phyloP scores from a whole-genome alignment of 371 early-diverging fungal genomes.

The Enterocytospora artemiae region DNA sequence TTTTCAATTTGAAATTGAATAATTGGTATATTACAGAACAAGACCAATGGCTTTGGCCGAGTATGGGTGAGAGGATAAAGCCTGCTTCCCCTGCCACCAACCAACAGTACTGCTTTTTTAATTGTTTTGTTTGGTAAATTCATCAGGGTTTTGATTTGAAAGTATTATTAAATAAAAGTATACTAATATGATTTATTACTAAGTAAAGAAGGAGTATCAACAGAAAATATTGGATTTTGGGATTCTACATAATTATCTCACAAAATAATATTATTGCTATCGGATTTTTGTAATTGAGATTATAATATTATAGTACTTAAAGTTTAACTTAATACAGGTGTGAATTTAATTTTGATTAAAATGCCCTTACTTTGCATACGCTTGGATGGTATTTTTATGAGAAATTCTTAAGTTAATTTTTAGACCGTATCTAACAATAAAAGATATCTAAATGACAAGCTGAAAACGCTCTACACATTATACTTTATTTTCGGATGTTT shows the following conservation, averaged over 20 bases:
- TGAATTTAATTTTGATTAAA: too few relatives aligned
- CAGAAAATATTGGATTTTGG: neutral
- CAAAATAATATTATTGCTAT: neutral
- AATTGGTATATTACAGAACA: slow-evolving; percentile 95
- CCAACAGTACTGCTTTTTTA: slow-evolving; percentile 82
- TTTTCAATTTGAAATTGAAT: slow-evolving; percentile 94
- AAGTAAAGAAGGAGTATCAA: too few relatives aligned
- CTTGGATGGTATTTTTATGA: too few relatives aligned
- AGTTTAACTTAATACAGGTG: too few relatives aligned
- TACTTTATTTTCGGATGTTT: too few relatives aligned
- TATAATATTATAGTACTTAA: too few relatives aligned
- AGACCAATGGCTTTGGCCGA: slow-evolving; percentile 91
- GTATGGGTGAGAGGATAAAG: slow-evolving; percentile 91
- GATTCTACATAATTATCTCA: neutral
- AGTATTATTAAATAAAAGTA: neutral
- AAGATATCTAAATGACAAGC: too few relatives aligned
- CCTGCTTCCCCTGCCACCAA: slow-evolving; percentile 95
- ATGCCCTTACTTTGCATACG: too few relatives aligned
- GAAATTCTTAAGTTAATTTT: too few relatives aligned
- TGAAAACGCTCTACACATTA: too few relatives aligned
- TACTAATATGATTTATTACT: neutral
- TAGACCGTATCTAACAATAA: too few relatives aligned
- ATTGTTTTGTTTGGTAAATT: neutral
- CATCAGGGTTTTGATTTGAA: neutral
- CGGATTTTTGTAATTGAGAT: neutral